Percentiles rank a stretch among this genome's conserved stretches.
Conservation (phyloP, 768 basidiomycete genomes). For the Chalciporus pseudorubinellus region DNA sequence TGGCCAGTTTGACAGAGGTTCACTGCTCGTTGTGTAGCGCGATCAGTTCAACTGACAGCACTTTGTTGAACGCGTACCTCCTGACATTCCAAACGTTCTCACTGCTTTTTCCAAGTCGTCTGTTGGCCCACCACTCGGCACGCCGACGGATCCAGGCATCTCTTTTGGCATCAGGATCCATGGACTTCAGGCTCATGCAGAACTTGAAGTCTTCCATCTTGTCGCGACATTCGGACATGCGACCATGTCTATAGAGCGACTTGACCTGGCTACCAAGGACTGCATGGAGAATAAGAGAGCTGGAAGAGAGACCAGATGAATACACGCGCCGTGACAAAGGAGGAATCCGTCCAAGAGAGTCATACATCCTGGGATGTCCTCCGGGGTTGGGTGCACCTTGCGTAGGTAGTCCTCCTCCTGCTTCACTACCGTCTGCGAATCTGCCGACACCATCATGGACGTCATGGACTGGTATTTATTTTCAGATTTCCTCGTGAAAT, state of each 20-base stretch:
- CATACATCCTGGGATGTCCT: conserved; percentile 83
- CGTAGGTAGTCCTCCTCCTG: conserved; percentile 70
- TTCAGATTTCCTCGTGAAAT: conserved; percentile 1
- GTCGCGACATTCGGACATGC: conserved; percentile 61
- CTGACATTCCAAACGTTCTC: conserved; percentile 94
- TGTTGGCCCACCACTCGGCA: conserved; percentile 93
- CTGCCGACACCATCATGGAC: conserved; percentile 38
- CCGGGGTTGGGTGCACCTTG: conserved; percentile 65
- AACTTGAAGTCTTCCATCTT: conserved; percentile 95
- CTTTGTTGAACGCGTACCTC: conserved; percentile 52
- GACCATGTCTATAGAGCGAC: conserved; percentile 84
- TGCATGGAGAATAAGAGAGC: conserved; percentile 31
- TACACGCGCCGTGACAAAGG: conserved; percentile 59
- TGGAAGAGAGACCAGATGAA: not conserved
- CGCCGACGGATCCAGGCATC: conserved; percentile 82
- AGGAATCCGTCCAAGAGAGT: conserved; percentile 70
- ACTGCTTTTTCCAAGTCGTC: conserved; percentile 75
- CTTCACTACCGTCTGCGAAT: conserved; percentile 54
- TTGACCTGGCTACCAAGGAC: conserved; percentile 79
- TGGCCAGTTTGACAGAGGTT: conserved; percentile 29
- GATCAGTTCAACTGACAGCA: conserved; percentile 1
- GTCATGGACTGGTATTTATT: not conserved
- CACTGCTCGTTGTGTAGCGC: conserved; percentile 10
- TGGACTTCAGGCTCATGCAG: conserved; percentile 79
- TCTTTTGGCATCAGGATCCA: conserved; percentile 73